Base-by-base conservation (phyloP, 441 rosid genomes). In the Melastoma candidum region DNA sequence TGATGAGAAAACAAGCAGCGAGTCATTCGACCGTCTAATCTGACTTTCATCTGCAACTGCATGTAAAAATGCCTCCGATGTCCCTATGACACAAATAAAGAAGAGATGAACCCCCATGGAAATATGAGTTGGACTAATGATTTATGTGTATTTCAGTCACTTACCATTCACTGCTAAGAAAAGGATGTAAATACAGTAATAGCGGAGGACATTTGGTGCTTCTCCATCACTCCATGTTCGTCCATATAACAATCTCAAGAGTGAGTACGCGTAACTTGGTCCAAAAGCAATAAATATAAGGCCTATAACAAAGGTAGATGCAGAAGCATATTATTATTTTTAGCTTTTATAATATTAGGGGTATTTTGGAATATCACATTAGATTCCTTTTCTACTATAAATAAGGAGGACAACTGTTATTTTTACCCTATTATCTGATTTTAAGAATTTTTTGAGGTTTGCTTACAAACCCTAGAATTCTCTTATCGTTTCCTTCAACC, bases 211-310 rank as follows among this genome's bases (percentile, higher is more conserved):
- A 1, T 65, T 48, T 17, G 94, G 74, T 47, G 90, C 95, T 75
- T 92, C 98, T 63, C 98, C 97, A 52, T 88, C 97, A 48, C 97
- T 92, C 97, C 98, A 92, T 78, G 79, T 88, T 61, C 60, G 70
- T 49, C 98, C 97, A 69, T 80, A 87, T 70, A 88, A 62, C 66
- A 92, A 56, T 77, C 98, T 79, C 64, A 92, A 74, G 64, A 88
- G 77, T 47, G 94, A 80, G 81, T 88, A 92, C 4, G 98, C 85
- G 76, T 77, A 92, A 64, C 98, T 84, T 53, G 98, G 98, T 41
- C 98, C 98, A 71, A 85, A 92, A 54, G 97, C 92, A 83, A 84
- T 71, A 71, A 88, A 85, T 51, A 84, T 63, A 53, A 88, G 89
- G 73, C 97, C 97, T 88, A 63, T 4, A 73, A 61, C 55, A 54